These are phyloP conservation scores for Globisporangium splendens DNA, from an alignment of 352 stramenopile species.

Conservation along the genomic window DNA sequence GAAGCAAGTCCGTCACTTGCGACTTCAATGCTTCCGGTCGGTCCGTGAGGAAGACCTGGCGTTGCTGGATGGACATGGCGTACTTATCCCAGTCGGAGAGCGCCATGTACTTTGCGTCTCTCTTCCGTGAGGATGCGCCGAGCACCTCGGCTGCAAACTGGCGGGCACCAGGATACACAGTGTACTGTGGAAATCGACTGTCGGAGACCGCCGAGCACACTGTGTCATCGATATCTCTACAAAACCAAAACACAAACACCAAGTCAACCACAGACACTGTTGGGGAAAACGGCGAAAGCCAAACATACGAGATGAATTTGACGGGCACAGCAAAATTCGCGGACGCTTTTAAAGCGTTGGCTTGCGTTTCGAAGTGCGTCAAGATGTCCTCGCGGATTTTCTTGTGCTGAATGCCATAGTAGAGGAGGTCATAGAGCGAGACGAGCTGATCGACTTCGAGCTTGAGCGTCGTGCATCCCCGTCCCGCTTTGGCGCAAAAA, in stretches of 20 bases:
- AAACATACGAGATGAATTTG: slow-evolving; percentile 17
- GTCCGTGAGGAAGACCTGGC: slow-evolving; percentile 12
- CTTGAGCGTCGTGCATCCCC: slow-evolving; percentile 18
- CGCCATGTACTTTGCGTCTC: background rate
- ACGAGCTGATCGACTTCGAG: slow-evolving; percentile 12
- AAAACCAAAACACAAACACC: background rate
- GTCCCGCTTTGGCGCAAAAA: slow-evolving; percentile 7
- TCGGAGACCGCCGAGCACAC: slow-evolving; percentile 12
- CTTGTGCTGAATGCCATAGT: slow-evolving; percentile 3
- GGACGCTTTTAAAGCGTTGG: background rate
- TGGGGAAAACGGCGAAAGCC: background rate
- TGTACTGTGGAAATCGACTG: slow-evolving; percentile 13
- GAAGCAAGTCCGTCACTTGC: background rate
- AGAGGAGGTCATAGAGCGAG: slow-evolving; percentile 18
- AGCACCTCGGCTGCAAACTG: slow-evolving; percentile 17
- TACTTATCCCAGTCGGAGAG: slow-evolving; percentile 1
- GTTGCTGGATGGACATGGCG: background rate
- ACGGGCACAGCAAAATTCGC: slow-evolving; percentile 5
- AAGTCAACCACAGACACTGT: background rate
- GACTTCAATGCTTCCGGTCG: slow-evolving; percentile 1
- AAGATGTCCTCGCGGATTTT: slow-evolving; percentile 12
- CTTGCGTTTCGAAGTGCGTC: slow-evolving; percentile 15
- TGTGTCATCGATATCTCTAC: slow-evolving; percentile 15
- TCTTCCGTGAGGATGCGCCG: too few species aligned
- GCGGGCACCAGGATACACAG: slow-evolving; percentile 15